Conservation (phyloP, 2,329 filamentous ascomycete genomes). For the Fusarium sp. region DNA sequence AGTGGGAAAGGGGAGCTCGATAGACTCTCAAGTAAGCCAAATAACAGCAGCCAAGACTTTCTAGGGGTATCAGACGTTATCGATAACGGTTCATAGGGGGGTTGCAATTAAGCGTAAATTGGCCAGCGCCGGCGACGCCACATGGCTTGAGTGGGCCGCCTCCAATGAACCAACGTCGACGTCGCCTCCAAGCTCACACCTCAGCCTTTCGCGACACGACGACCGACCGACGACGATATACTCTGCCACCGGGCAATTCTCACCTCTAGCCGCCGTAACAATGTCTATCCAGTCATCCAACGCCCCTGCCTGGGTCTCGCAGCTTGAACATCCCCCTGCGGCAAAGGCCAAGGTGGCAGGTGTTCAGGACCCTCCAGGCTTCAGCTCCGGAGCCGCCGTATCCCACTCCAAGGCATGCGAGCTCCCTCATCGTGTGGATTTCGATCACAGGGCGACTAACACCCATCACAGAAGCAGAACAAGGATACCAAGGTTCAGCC, state of each 20-base stretch:
- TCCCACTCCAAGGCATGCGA: conserved; percentile 66
- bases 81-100: conserved; percentile 38
- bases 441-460: conserved; percentile 12
- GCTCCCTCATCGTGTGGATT: not conserved
- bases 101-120: conserved; percentile 46
- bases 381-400: conserved; percentile 64
- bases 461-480: conserved; percentile 58
- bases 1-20: conserved; percentile 42
- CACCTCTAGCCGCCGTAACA: not conserved
- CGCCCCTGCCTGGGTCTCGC: conserved; percentile 82
- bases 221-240: not conserved
- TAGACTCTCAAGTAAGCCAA: conserved; percentile 41
- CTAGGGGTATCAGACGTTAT: conserved; percentile 24
- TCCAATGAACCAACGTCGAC: conserved; percentile 29
- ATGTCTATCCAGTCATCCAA: conserved; percentile 51
- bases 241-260: not conserved
- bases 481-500: conserved; percentile 62
- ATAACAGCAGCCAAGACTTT: conserved; percentile 27
- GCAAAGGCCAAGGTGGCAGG: conserved; percentile 73
- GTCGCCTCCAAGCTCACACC: conserved; percentile 27
- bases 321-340: conserved; percentile 78
- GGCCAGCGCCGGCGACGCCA: conserved; percentile 21
- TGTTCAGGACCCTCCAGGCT: conserved; percentile 90
- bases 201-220: conserved; percentile 17
- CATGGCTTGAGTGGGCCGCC: conserved; percentile 28